Evolutionary conservation across 2,329 filamentous ascomycete genomes (phyloP), one percentile per base, ranked within the genome.

Genomic region (Cladosporium sp.): DNA sequence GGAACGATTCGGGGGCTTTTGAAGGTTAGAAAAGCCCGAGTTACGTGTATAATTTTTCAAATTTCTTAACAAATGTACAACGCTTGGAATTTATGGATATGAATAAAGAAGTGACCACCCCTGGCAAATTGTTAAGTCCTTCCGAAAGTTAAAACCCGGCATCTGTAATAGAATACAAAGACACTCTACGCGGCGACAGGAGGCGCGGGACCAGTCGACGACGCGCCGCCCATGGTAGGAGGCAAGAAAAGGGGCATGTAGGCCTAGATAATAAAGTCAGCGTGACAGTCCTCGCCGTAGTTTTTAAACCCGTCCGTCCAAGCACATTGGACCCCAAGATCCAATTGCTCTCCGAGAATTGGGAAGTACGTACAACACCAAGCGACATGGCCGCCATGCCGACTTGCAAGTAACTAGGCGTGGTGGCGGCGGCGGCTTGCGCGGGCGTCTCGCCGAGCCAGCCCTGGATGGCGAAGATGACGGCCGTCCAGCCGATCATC

Each of bases 371-470:
- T 75, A 82, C 80, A 58, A 83, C 80, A 36, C 77, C 73, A 44
- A 83, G 73, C 32, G 81, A 80, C 78, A 84, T 78, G 67, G 80
- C 76, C 24, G 91, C 88, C 91, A 96, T 95, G 78, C 88, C 85
- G 65, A 95, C 88, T 65, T 88, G 88, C 79, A 95, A 89, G 76
- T 87, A 88, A 62, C 83, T 86, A 2, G 93, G 92, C 5, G 92
- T 93, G 55, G 84, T 81, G 30, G 87, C 80, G 67, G 80, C 88
- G 77, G 87, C 89, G 79, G 83, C 86, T 66, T 87, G 78, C 67
- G 90, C 88, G 73, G 88, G 85, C 73, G 88, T 90, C 84, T 93
- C 90, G 70, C 88, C 88, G 58, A 93, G 85, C 90, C 90, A 94
- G 77, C 83, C 88, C 81, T 93, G 89, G 64, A 92, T 78, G 70